Evolutionary conservation across 352 stramenopile species (phyloP).

Genomic region (Bremia lactucae): DNA sequence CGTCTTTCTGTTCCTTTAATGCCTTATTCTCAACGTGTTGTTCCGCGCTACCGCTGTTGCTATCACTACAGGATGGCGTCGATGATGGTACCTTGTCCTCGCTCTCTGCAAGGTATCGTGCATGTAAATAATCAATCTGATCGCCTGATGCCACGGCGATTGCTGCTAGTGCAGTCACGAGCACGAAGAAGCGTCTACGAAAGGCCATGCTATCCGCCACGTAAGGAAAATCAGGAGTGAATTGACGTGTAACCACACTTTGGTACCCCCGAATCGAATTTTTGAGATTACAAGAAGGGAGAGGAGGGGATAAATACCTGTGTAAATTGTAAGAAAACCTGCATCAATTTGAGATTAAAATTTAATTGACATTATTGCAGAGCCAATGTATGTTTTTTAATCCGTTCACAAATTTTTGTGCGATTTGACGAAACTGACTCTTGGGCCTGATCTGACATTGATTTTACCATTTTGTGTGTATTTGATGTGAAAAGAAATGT

Average conservation of each 20-base stretch:
- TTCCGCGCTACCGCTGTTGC: conserved; percentile 4
- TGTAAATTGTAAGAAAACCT: no score
- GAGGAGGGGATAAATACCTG: neutral
- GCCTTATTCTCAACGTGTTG: no score
- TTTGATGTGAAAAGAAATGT: neutral
- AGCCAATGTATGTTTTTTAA: no score
- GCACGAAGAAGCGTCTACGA: conserved; percentile 19
- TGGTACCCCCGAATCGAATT: conserved; percentile 6
- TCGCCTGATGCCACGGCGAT: conserved; percentile 11
- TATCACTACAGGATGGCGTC: conserved; percentile 5
- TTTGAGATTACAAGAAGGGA: neutral
- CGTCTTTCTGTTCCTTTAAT: no score
- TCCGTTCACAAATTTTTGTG: no score
- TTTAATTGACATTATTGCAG: no score
- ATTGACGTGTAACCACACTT: conserved; percentile 13
- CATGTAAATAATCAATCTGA: conserved; percentile 12
- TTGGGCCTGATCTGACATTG: neutral
- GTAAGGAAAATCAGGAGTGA: conserved; percentile 6
- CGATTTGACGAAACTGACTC: no score
- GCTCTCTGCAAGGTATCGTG: conserved; percentile 10
- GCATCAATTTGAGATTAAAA: no score
- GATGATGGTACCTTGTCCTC: neutral
- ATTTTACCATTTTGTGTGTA: neutral
- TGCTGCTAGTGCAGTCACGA: conserved; percentile 17
- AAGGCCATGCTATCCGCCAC: conserved; percentile 20